Base-by-base conservation (phyloP, 1,139 yeast species). In the Taphrina sp. region DNA sequence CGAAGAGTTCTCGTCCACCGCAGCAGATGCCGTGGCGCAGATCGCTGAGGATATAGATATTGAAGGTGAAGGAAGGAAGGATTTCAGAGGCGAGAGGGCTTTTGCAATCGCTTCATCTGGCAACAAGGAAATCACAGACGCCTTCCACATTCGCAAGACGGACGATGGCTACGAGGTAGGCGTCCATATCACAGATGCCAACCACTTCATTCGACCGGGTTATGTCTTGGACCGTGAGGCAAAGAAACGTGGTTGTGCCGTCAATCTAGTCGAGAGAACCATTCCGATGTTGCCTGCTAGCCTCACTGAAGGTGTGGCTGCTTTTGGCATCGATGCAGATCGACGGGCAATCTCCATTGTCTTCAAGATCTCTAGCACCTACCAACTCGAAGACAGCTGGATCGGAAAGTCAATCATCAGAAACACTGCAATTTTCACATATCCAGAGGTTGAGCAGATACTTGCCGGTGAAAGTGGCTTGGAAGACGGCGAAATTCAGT, bases 231-330 rank as follows among this genome's bases (percentile, higher is more conserved):
- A 92, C 66, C 82, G 94, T 60, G 90, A 92, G 67, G 86, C 95
- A 1, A 86, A 88, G 70, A 89, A 88, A 72, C 80, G 97, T 67
- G 88, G 95, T 1, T 81, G 92, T 2, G 82, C 95, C 12, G 97
- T 92, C 4, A 85, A 83, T 66, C 78, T 92, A 70, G 94, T 95
- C n/a, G 95, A 90, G 67, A 83, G 82, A 62, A 71, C 76, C 20
- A 76, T 77, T 36, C 80, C 84, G 61, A 74, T 92, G 65, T 78
- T 85, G 62, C 96, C 97, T 1, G 73, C 74, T 34, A 76, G 76
- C 45, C 76, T 88, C 47, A 82, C 81, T 61, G 51, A 61, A 14
- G 77, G 79, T 10, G 62, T 75, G 34, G 74, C 85, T 45, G 81
- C 89, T 1, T 83, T 92, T 65, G 74, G 76, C 43, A 82, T 79